Base-by-base conservation (phyloP, 345 rosid species). In the Gynandropsis gynandra region DNA sequence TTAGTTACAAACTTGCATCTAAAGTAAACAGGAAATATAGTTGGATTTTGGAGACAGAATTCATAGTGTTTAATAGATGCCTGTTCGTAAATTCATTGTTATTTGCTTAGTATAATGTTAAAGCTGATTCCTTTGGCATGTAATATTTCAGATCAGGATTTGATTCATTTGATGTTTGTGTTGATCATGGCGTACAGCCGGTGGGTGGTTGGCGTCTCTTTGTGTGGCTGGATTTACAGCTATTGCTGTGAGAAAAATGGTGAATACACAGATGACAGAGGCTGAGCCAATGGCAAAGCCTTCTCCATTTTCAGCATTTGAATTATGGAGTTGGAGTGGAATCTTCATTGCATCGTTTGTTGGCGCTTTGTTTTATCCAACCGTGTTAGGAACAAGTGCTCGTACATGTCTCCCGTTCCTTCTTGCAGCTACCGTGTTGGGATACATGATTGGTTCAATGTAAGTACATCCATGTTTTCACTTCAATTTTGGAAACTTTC, bases 281-380 rank as follows among this genome's bases (percentile, higher is more conserved):
- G 90, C 96, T 0, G 98, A 90, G 58, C 98, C 98, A 29, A 90
- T 90, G 98, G 60, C 71, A 7, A 90, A 80, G 63, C 89, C 98
- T 11, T 69, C 95, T 0, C 85, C 98, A 3, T 90, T 86, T 67
- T 76, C 92, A 16, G 35, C 77, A 5, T 34, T 74, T 38, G 96
- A 90, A 52, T n/a, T 86, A 32, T 83, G 78, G 92, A 42, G 69
- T 42, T 90, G 98, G 92, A 71, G 72, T 70, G 96, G 80, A 17
- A 54, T 86, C 72, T 86, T 86, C 61, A 66, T 86, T 38, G 50
- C 53, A 5, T 90, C 98, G 52, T 90, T 90, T 62, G 66, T 62
- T 38, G 35, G 78, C 52, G 86, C 98, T 52, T 49, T 81, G 47
- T 73, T 65, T 15, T 80, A 81, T 63, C 94, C 87, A 15, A 74